Evolutionary conservation across 179 eudicot species (phyloP), one percentile per base, ranked within the genome.

Genomic region (Heliamphora pulchella): DNA sequence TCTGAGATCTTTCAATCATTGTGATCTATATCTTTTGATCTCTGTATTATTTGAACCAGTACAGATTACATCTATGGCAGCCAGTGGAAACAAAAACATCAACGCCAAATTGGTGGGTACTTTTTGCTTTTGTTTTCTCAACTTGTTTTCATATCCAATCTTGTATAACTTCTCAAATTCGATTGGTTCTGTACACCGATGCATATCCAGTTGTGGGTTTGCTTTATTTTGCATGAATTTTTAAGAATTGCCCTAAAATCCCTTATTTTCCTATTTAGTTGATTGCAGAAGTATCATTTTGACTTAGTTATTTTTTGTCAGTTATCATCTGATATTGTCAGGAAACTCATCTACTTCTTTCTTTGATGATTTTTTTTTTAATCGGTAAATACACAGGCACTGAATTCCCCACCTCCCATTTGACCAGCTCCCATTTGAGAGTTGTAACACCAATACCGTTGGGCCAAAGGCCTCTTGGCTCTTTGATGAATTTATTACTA

Each of bases 81-180:
- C 85, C 70, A 65, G 76, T 61, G 87, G 85, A 46, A 85, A 87
- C 85, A 85, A 84, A 81, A 87, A 78, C 83, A 87, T 85, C 74
- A 85, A 87, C 72, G 90, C 88, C 53, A 87, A 87, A 81, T 79
- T 87, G 85, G 90, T 87, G 53, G 5, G 81, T 80, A 5, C 44
- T 20, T 64, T 44, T 74, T 64, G 4, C 59, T 11, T 31, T 44
- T 1, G 4, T 39, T 64, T 22, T 50, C 43, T 14, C 67, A 43
- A 41, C 54, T 47, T 76, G 51, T 39, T 63, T 31, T 78, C 14
- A 4, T 71, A n/a, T n/a, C 17, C 61, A 4, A 39, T 53, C 13
- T 20, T 44, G 76, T 15, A 22, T 53, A 13, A 69, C 10, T 51
- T 51, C 20, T 20, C 47, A 0, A 4, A 9, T 65, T 44, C 8